phyloP scores from a whole-genome alignment of 225 moss, liverwort and hornwort genomes.

The Bryum argenteum region DNA sequence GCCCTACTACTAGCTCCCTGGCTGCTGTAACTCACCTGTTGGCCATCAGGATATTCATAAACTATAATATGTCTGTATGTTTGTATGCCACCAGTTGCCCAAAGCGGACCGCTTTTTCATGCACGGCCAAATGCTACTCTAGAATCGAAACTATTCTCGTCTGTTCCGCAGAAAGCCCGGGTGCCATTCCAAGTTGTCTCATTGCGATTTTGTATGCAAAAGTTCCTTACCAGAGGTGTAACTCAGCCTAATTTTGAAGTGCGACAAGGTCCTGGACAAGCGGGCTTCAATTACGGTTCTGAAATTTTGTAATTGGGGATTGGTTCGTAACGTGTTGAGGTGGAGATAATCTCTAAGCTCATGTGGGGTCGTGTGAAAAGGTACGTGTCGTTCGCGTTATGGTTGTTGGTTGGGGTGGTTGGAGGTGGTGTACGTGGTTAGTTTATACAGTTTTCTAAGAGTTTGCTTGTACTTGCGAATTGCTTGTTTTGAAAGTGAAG shows the following conservation, averaged over 20 bases:
- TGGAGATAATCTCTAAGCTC: too few relatives aligned
- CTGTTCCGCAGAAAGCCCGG: too few relatives aligned
- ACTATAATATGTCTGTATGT: too few relatives aligned
- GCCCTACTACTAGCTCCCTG: not conserved
- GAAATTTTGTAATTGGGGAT: too few relatives aligned
- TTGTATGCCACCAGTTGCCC: too few relatives aligned
- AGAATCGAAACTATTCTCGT: not conserved
- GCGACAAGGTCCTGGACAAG: too few relatives aligned
- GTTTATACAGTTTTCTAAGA: not conserved
- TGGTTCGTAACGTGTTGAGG: too few relatives aligned
- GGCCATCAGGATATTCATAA: not conserved
- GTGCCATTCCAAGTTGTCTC: too few relatives aligned
- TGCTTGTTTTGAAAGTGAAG: slow-evolving; percentile 12
- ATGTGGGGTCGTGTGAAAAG: not conserved
- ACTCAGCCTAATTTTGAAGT: too few relatives aligned
- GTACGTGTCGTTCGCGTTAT: not conserved
- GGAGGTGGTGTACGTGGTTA: slow-evolving; percentile 7
- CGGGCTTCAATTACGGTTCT: too few relatives aligned
- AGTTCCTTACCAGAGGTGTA: too few relatives aligned
- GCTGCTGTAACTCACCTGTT: slow-evolving; percentile 7
- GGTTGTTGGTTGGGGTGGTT: slow-evolving; percentile 1
- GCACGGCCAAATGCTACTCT: slow-evolving; percentile 1
- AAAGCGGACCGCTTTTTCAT: slow-evolving; percentile 1
- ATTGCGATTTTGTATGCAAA: too few relatives aligned
- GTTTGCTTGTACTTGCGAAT: slow-evolving; percentile 17